Evolutionary conservation across 371 early-diverging fungal species (phyloP), one percentile per base, ranked within the genome.

Genomic region (Syncephalastrum contaminatum): DNA sequence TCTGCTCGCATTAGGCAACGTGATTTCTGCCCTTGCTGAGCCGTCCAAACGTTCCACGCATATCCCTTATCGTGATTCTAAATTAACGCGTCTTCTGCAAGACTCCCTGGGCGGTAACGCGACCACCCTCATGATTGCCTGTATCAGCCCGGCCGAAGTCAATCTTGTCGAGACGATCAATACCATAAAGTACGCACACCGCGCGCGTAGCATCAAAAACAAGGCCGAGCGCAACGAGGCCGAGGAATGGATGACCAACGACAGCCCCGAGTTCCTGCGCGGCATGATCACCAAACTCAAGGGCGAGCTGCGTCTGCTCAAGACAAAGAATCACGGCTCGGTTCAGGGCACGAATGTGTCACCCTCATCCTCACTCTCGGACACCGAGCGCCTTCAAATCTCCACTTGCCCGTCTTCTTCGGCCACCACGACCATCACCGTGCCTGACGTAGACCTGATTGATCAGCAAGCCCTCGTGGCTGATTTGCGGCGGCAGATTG

Each of bases 1-100:
- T 6, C 82, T 99, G 6, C 78, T 98, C 47, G 97, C 97, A 0
- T 84, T 99, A n/a, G 99, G 99, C 57, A 99, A 99, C 68, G 99
- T 99, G 13, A 99, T 99, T 43, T 92, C 92, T 4, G 99, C 99
- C 0, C 81, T 99, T 18, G 89, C 89, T 30, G 98, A 97, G 57
- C 83, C 91, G 44, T 66, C 80, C 49, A 73, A 69, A 55, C 59
- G 61, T 14, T 64, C 79, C 15, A 71, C 77, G 10, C 90, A 92
- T 67, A 87, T 99, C 13, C 99, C 99, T 3, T 99, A 95, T 66
- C 87, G 99, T 52, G 98, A 99, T 66, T 92, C 94, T 15, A 99
- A 99, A 65, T 83, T 99, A 12, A 99, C 99, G 2, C 86, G 86
- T 15, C 77, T 99, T 41, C 81, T 99, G 43, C 96, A 99, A 73